Conservation (phyloP, 306 rosid genomes). For the Trifolium fragiferum region DNA sequence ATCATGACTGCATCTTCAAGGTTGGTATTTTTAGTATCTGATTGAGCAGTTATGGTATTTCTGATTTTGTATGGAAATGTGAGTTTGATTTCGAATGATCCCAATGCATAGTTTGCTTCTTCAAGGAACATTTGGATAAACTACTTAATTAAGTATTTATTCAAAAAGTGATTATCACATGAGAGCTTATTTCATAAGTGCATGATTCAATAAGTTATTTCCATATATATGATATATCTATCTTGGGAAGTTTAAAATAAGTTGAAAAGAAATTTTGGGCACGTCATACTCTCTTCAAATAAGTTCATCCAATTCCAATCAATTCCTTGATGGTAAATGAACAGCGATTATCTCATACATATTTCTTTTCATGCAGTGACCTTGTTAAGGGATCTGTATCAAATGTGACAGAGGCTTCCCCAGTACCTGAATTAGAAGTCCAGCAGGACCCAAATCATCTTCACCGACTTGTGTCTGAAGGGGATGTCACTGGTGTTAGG, state of each 20-base stretch:
- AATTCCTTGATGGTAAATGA: conserved; percentile 8
- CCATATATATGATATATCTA: not conserved
- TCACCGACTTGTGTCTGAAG: conserved; percentile 87
- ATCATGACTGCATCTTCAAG: conserved; percentile 34
- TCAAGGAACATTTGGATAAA: not conserved
- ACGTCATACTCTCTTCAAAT: not conserved
- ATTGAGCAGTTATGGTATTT: conserved; percentile 30
- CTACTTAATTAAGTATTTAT: conserved; percentile 1
- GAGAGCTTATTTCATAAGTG: not conserved
- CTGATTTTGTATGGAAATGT: conserved; percentile 27
- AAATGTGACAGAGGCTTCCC: conserved; percentile 66
- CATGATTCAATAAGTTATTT: not conserved
- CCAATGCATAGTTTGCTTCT: conserved; percentile 16
- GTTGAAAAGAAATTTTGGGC: not conserved
- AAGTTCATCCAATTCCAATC: not conserved
- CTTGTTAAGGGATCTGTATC: conserved; percentile 62
- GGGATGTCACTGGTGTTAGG: conserved; percentile 87
- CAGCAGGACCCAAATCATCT: conserved; percentile 67
- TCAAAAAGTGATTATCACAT: conserved; percentile 6
- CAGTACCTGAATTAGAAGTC: conserved; percentile 60
- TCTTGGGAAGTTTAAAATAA: not conserved
- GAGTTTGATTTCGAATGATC: conserved; percentile 39
- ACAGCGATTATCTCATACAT: conserved; percentile 21
- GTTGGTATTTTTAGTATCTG: conserved; percentile 38
- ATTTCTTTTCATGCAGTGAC: conserved; percentile 68